These are phyloP conservation scores for Domatiomyces globalis DNA, from an alignment of 2,329 filamentous ascomycete species.

Conservation along the genomic window DNA sequence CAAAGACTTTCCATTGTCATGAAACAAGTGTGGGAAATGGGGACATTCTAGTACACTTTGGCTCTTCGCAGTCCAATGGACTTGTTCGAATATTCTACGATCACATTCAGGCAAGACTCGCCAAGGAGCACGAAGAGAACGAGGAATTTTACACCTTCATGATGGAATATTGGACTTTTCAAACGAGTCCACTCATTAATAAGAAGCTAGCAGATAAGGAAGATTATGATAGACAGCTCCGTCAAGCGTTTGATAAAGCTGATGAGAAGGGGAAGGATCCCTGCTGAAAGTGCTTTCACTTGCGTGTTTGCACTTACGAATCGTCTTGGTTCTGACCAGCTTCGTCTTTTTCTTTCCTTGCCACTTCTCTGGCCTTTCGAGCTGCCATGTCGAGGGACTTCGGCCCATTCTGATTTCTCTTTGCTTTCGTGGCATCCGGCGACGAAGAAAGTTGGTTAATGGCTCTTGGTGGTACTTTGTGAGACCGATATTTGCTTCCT, in stretches of 20 bases:
- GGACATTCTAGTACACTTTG: conserved; percentile 20
- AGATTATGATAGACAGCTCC: conserved; percentile 11
- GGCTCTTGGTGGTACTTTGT: no score
- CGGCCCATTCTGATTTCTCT: no score
- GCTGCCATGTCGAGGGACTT: no score
- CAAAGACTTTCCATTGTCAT: conserved; percentile 11
- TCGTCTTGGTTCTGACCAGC: no score
- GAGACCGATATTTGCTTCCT: no score
- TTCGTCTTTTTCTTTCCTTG: no score
- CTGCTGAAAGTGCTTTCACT: no score
- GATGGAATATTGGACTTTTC: conserved; percentile 15
- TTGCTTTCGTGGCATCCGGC: no score
- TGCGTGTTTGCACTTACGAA: no score
- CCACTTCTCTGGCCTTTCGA: no score
- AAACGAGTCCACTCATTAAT: conserved; percentile 11
- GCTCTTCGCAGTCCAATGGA: conserved; percentile 16
- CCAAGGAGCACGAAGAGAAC: conserved; percentile 10
- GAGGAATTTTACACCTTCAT: conserved; percentile 12
- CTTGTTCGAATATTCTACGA: conserved; percentile 19
- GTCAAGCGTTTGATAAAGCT: conserved; percentile 6
- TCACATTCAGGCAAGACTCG: conserved; percentile 18
- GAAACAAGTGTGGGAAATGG: conserved; percentile 17
- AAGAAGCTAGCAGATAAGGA: conserved; percentile 16
- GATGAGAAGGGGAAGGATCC: no score
- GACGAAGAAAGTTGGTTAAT: no score